Evolutionary conservation across 805 yeast genomes (phyloP), one percentile per base, ranked within the genome.

Genomic region (Jamesozyma jinghongensis): DNA sequence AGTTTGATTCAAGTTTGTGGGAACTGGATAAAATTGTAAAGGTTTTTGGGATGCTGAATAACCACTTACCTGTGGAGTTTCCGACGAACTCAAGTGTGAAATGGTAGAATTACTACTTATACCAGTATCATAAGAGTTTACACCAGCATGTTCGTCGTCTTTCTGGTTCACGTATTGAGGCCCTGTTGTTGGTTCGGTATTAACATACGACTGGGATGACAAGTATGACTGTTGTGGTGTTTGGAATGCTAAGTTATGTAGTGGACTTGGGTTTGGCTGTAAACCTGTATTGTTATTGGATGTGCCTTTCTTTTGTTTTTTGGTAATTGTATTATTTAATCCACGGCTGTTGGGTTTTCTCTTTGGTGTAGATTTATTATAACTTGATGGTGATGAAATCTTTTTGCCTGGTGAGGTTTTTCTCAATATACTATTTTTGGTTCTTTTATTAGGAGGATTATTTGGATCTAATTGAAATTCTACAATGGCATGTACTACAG

Each of bases 381-480:
- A 60, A 42, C 62, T 54, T 10, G 65, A 60, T 3, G 65, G 65
- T 1, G 65, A 60, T 18, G 58, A 42, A 10, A 59, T 59, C 37
- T 54, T 56, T 29, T 57, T 54, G 29, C 56, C 58, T 13, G 63
- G 63, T 16, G 62, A 54, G 29, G 53, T 48, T 45, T 57, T 59
- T 37, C 61, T 44, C 46, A 56, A 40, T 8, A 56, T 48, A 43
- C 62, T 58, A 36, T 59, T 54, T 45, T 69, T 68, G 13, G 64
- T 50, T 53, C 69, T 66, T 43, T 63, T 66, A 26, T 62, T 57
- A 4, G 74, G 61, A 3, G 74, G 73, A 30, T 68, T 65, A 53
- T 60, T 66, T 43, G 65, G 69, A 53, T 62, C 73, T 48, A 73
- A 72, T 52, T 55, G 71, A 51, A 75, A 81, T 36, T 71, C 72